These are phyloP conservation scores for Vigna reflexopilosa DNA, from an alignment of 306 rosid genomes.

Conservation along the genomic window DNA sequence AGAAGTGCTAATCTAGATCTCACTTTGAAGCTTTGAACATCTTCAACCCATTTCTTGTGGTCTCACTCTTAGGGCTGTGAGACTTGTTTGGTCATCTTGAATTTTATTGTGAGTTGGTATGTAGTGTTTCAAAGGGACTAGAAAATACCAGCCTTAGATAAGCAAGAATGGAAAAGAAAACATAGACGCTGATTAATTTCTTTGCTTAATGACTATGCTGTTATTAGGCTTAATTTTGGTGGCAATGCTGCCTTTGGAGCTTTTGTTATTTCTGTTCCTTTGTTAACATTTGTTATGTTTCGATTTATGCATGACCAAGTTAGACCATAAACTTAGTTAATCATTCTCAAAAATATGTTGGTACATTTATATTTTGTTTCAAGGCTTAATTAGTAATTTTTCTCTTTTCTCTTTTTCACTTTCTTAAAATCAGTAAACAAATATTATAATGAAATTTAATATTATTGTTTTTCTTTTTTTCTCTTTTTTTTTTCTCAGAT, in stretches of 20 bases:
- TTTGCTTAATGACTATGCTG: background rate
- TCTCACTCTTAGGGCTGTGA: background rate
- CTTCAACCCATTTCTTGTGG: background rate
- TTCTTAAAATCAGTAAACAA: no score
- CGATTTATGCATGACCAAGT: no score
- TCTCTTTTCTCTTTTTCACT: no score
- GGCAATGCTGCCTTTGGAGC: background rate
- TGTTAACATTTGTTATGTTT: background rate
- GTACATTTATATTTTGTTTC: no score
- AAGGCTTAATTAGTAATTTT: no score
- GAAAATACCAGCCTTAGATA: background rate
- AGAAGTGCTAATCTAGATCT: background rate
- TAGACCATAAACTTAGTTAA: no score
- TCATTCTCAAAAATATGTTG: no score
- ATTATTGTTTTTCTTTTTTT: no score
- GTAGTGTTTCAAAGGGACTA: background rate
- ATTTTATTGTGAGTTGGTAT: background rate
- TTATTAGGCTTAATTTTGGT: background rate
- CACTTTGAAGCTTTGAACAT: constrained; percentile 15
- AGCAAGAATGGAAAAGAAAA: background rate
- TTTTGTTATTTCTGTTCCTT: background rate
- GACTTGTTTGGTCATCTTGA: background rate
- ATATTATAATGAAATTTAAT: no score
- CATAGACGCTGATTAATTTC: background rate
- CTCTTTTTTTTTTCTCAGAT: no score